Evolutionary conservation across 192 early-diverging fungal genomes (phyloP).

Genomic region (Thoreauomyces humboldtii): DNA sequence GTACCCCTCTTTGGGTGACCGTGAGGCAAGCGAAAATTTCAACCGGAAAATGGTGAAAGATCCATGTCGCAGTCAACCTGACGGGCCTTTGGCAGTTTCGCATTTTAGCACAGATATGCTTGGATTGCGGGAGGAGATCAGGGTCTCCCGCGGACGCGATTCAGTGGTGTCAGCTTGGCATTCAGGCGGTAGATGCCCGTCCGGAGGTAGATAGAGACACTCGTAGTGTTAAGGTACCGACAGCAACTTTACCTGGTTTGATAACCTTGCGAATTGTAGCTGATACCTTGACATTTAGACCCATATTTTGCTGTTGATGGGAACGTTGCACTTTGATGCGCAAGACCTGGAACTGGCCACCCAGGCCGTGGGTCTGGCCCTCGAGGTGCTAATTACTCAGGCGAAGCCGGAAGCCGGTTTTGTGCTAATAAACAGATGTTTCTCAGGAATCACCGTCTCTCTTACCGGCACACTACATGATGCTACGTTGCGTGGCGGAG

Average conservation of each 20-base stretch:
- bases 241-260: too few relatives aligned
- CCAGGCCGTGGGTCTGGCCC: constrained; percentile 6
- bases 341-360: constrained; percentile 3
- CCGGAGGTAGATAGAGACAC: too few relatives aligned
- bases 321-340: constrained; percentile 5
- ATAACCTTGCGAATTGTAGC: too few relatives aligned
- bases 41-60: too few relatives aligned
- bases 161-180: constrained; percentile 17
- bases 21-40: too few relatives aligned
- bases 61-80: too few relatives aligned
- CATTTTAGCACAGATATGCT: constrained; percentile 7
- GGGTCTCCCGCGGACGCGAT: constrained; percentile 9
- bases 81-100: too few relatives aligned
- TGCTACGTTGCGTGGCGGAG: neutral
- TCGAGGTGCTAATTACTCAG: too few relatives aligned
- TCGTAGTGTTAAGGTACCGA: too few relatives aligned
- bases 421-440: too few relatives aligned
- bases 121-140: constrained; percentile 9
- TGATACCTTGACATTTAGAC: too few relatives aligned
- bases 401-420: too few relatives aligned
- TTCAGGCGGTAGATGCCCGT: constrained; percentile 3
- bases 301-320: constrained; percentile 6
- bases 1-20: neutral
- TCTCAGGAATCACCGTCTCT: constrained; percentile 6
- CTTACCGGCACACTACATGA: constrained; percentile 13